A percentile compares a stretch with the other conserved stretches of the same genome.
Conservation (phyloP, 148 eudicot species). For the Chenopodium formosanum region DNA sequence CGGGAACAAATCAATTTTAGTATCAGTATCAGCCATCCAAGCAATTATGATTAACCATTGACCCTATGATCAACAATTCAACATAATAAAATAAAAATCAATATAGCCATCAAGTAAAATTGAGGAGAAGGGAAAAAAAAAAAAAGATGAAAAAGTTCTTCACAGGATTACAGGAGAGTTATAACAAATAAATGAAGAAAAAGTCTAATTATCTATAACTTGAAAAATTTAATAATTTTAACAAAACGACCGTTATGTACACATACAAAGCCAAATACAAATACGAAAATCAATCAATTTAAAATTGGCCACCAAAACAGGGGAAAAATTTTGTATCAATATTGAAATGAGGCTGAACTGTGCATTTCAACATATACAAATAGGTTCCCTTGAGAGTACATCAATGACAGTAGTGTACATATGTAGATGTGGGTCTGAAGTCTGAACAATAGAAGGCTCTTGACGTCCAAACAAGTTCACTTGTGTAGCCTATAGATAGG, state of each 20-base stretch:
- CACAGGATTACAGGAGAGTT: background rate
- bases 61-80: background rate
- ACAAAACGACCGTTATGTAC: background rate
- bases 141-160: background rate
- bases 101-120: background rate
- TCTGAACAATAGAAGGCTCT: background rate
- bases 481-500: background rate
- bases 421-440: background rate
- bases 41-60: background rate
- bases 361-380: background rate
- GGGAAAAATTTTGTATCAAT: background rate
- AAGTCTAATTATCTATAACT: background rate
- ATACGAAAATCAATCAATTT: background rate
- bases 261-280: background rate
- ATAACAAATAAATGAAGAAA: background rate
- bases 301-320: background rate
- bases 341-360: background rate
- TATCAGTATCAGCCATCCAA: background rate
- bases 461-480: background rate
- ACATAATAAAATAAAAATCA: background rate
- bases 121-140: background rate
- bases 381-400: background rate
- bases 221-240: background rate
- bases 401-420: background rate
- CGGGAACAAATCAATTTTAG: background rate